Conservation (phyloP, 2,329 filamentous ascomycete genomes). For the Cladosporium colombiae region DNA sequence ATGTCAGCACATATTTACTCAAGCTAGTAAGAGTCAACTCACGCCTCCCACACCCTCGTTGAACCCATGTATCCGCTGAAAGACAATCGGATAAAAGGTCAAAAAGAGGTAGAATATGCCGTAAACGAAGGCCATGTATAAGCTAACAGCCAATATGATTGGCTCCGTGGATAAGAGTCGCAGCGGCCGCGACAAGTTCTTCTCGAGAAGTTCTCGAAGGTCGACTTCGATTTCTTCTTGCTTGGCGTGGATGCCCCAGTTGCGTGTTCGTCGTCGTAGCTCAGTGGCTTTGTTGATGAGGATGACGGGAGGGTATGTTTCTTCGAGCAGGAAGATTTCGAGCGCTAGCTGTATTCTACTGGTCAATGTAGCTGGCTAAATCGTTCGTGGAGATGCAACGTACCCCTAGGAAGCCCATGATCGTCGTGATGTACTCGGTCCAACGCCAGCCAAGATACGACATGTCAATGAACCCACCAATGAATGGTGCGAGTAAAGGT, state of each 20-base stretch:
- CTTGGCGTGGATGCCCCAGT: conserved; percentile 45
- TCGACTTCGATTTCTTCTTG: conserved; percentile 41
- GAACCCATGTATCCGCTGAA: conserved; percentile 44
- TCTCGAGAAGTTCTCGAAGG: conserved; percentile 41
- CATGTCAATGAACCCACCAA: conserved; percentile 44
- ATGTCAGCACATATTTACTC: not conserved
- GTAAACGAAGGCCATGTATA: conserved; percentile 45
- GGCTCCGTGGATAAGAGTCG: conserved; percentile 50
- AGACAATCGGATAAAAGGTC: conserved; percentile 49
- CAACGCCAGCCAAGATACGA: conserved; percentile 48
- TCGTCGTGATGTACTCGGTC: conserved; percentile 47
- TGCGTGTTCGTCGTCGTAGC: conserved; percentile 40
- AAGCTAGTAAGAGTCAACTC: not conserved
- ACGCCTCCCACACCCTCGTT: conserved; percentile 41
- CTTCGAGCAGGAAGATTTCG: conserved; percentile 41
- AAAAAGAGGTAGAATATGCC: conserved; percentile 49
- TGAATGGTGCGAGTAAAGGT: conserved; percentile 45
- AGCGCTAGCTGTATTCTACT: conserved; percentile 16
- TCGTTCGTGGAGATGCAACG: not conserved
- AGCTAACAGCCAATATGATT: conserved; percentile 47
- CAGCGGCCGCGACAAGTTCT: conserved; percentile 44
- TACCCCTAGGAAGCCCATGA: conserved; percentile 41
- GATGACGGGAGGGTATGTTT: conserved; percentile 45
- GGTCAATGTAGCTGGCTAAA: not conserved
- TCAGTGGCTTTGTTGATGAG: conserved; percentile 43